Evolutionary conservation across 2,329 filamentous ascomycete species (phyloP).

Genomic region (Aspergillus caelatus): DNA sequence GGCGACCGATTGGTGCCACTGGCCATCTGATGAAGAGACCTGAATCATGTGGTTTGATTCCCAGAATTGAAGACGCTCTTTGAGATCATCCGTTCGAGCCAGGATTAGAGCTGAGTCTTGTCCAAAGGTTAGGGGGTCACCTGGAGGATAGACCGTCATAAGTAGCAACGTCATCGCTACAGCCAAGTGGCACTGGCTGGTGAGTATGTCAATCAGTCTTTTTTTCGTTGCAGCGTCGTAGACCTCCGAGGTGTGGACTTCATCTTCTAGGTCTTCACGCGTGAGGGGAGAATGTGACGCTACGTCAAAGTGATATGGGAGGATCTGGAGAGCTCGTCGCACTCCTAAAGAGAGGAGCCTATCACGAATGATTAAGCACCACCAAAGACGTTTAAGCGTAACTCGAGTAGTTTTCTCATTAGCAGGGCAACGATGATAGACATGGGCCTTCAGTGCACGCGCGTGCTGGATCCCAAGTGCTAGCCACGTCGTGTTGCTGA

Average conservation of each 20-base stretch:
- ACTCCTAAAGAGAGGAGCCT: not conserved
- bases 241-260: not conserved
- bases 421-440: not conserved
- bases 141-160: not conserved
- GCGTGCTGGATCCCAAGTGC: not conserved
- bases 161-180: not conserved
- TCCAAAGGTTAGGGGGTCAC: not conserved
- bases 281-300: not conserved
- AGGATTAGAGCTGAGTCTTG: not conserved
- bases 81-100: not conserved
- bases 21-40: not conserved
- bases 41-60: not conserved
- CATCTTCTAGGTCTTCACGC: not conserved
- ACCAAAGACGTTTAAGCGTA: not conserved
- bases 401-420: not conserved
- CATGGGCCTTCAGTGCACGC: not conserved
- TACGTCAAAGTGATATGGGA: not conserved
- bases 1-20: not conserved
- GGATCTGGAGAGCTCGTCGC: not conserved
- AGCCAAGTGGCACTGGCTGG: not conserved
- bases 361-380: not conserved
- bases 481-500: not conserved
- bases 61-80: not conserved
- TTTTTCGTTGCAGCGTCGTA: not conserved
- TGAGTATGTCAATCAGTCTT: not conserved